phyloP scores from a whole-genome alignment of 257 asterid genomes.

The Verbena officinalis region DNA sequence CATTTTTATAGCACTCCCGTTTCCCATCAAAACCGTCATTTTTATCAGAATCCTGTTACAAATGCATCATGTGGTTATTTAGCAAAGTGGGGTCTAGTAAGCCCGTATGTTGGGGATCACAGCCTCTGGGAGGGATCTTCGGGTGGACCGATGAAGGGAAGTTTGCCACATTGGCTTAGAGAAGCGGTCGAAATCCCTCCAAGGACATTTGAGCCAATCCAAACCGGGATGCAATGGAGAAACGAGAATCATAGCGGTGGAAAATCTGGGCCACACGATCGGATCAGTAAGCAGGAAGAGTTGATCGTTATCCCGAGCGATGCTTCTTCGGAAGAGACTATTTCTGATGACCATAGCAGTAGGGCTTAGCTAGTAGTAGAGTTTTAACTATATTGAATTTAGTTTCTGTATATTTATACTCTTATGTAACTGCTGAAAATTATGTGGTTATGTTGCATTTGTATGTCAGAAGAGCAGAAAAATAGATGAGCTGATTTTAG shows the following conservation, averaged over 20 bases:
- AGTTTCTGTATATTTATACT: background rate
- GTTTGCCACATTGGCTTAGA: conserved; percentile 70
- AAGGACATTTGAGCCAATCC: conserved; percentile 30
- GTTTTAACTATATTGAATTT: background rate
- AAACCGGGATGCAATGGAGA: conserved; percentile 13
- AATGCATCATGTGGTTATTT: conserved; percentile 7
- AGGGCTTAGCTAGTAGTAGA: conserved; percentile 33
- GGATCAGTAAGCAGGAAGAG: conserved; percentile 37
- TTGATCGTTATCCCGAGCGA: conserved; percentile 59
- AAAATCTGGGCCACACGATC: conserved; percentile 19
- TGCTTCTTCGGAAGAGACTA: conserved; percentile 81
- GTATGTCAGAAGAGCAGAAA: background rate
- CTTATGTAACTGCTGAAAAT: background rate
- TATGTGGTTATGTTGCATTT: background rate
- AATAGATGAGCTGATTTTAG: no score
- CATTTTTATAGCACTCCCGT: conserved; percentile 36
- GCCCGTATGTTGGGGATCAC: conserved; percentile 17
- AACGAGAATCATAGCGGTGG: conserved; percentile 25
- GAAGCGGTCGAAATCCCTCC: conserved; percentile 49
- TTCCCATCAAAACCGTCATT: conserved; percentile 29
- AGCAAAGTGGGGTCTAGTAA: conserved; percentile 24
- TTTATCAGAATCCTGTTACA: conserved; percentile 30
- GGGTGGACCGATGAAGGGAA: conserved; percentile 23
- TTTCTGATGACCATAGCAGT: conserved; percentile 54
- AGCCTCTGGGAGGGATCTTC: conserved; percentile 32